Base-by-base conservation (phyloP, 106 monocot genomes). In the Cymbidium sinense region DNA sequence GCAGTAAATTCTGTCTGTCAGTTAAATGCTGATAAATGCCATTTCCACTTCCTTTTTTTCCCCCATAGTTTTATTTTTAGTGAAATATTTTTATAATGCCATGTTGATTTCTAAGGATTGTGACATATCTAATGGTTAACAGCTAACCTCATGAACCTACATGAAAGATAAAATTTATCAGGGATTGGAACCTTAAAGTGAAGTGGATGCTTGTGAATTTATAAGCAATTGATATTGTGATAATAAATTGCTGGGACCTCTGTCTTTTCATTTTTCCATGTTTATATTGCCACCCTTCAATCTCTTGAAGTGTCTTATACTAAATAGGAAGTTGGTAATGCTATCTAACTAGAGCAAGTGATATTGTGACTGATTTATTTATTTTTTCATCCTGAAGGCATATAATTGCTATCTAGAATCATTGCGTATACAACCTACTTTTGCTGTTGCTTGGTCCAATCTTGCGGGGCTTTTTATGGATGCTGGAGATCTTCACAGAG, bases 361-460 rank as follows among this genome's bases (percentile, higher is more conserved):
- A n/a, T n/a, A 33, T 33, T 67, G 33, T 67, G 70, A 39, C 37
- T 71, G 37, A 71, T 35, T 17, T 23, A 71, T 54, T 72, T 15
- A 33, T 28, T 43, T 28, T 43, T 76, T 76, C 5, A 28, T 67
- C 17, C 5, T 81, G 47, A 72, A 96, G 96, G 96, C 96, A 44
- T 96, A 94, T 76, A 91, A 82, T 36, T 96, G 96, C 77, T 96
- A 96, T 64, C n/a, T 92, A 28, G 94, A 96, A 67, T 89, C 94
- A 15, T 55, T 96, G 35, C 89, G 89, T 7, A 91, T 96, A 75
- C 90, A 96, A 67, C 93, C 96, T 30, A 91, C 82, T 21, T 96
- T 94, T 88, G 91, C 94, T 76, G 84, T 92, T 81, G 96, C 96
- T 62, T 96, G 96, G 96, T 94, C 91, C 20, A 94, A 92, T 80